These are phyloP conservation scores for Coniferiporia sulphurascens DNA, from an alignment of 1,284 basidiomycete genomes.

Conservation along the genomic window DNA sequence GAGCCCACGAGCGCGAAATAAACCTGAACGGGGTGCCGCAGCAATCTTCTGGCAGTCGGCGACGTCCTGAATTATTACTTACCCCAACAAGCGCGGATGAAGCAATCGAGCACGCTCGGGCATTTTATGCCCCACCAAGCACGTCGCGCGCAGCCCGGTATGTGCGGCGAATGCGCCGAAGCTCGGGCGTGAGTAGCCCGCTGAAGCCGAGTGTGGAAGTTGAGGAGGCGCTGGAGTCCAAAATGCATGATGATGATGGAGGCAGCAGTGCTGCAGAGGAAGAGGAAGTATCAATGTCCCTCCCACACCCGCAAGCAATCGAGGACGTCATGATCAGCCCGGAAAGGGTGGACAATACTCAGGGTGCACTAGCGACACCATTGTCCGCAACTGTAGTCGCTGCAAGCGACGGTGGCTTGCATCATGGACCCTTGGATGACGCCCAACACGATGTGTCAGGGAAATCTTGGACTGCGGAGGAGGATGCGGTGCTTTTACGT, in stretches of 20 bases:
- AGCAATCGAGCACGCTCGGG: background rate
- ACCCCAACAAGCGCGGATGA: slow-evolving; percentile 14
- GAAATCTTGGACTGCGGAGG: slow-evolving; percentile 15
- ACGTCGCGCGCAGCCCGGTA: slow-evolving; percentile 12
- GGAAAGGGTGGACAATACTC: background rate
- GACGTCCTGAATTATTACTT: background rate
- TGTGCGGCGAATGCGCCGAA: slow-evolving; percentile 1
- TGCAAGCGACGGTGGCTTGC: background rate
- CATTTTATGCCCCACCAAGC: slow-evolving; percentile 10
- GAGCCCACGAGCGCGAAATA: background rate
- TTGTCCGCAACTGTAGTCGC: background rate
- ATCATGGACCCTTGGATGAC: background rate
- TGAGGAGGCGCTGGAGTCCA: background rate
- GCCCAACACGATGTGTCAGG: too few relatives aligned
- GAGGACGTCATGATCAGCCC: background rate
- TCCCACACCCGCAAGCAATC: background rate
- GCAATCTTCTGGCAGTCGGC: background rate
- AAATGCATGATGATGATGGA: background rate
- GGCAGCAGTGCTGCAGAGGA: slow-evolving; percentile 5
- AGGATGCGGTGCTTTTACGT: slow-evolving; percentile 12
- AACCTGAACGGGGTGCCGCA: background rate
- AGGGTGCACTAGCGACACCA: background rate
- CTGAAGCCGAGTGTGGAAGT: background rate
- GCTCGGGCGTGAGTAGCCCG: slow-evolving; percentile 2
- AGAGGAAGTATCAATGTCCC: slow-evolving; percentile 4